Percentiles rank a stretch among this genome's conserved stretches.
phyloP scores from a whole-genome alignment of 2,329 filamentous ascomycete genomes.

The Diaporthe citriasiana region DNA sequence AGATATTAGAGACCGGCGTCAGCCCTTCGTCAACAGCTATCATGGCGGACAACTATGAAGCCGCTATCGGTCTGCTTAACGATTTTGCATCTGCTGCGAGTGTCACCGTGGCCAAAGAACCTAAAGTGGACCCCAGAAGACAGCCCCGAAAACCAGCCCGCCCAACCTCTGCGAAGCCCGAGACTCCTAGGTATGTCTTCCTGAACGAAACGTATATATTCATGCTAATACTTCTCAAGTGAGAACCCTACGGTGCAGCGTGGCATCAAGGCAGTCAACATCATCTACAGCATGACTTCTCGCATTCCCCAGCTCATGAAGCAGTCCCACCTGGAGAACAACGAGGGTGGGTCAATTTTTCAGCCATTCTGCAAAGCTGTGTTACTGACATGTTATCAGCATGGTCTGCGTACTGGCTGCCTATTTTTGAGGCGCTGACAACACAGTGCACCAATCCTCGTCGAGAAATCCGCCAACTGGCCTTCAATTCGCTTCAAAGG shows the following conservation, averaged over 20 bases:
- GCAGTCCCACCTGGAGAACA: conserved; percentile 91
- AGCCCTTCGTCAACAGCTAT: conserved; percentile 83
- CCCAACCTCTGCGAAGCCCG: conserved; percentile 60
- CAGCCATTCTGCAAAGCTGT: background rate
- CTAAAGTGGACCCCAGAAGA: conserved; percentile 70
- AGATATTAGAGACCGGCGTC: conserved; percentile 85
- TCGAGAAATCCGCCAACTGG: conserved; percentile 90
- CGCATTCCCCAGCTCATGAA: conserved; percentile 90
- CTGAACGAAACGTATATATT: conserved; percentile 36
- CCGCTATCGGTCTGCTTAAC: conserved; percentile 85
- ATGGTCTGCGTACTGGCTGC: conserved; percentile 98
- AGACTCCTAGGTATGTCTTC: conserved; percentile 68
- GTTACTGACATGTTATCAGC: conserved; percentile 65
- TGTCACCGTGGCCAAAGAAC: conserved; percentile 78
- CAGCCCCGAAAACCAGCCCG: conserved; percentile 50
- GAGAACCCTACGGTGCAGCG: conserved; percentile 81
- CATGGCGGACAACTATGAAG: conserved; percentile 95
- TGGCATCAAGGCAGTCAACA: conserved; percentile 83
- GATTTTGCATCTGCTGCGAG: conserved; percentile 90
- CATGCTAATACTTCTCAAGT: conserved; percentile 58
- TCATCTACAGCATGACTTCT: conserved; percentile 85
- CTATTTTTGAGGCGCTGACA: conserved; percentile 90
- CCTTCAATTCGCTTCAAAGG: conserved; percentile 87
- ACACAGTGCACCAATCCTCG: conserved; percentile 95
- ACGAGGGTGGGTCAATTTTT: conserved; percentile 71